Evolutionary conservation across 768 basidiomycete species (phyloP), one percentile per base, ranked within the genome.

Genomic region (Rhizopogon roseolus): DNA sequence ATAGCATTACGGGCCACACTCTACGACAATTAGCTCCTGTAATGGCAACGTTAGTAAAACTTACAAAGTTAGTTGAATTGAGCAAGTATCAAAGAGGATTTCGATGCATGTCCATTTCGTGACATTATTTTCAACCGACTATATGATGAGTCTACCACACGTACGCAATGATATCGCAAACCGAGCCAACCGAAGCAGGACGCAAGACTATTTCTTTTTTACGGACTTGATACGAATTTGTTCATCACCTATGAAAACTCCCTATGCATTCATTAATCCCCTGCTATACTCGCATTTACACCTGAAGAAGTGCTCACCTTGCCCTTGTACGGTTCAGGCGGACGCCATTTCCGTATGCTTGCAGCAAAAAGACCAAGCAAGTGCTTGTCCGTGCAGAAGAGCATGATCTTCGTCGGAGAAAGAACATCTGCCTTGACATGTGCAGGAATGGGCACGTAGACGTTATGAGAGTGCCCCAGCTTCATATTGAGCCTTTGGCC

Each of bases 271-370:
- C 14, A 25, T 48, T 5, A 48, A 34, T 48, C 8, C 14, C 46
- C 6, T 34, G 10, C 19, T 22, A 14, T 34, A 1, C 5, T 19
- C 25, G 14, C 10, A 34, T 5, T 25, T 16, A 25, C 36, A 16
- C 8, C 37, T 36, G 22, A 2, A 43, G 1, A 41, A 27, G 32
- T 36, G 46, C 88, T 49, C 64, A 96, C 94, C 81, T 98, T 98
- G 66, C 94, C 96, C 73, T 98, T 93, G 73, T 98, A 99, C 14
- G 94, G 95, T 66, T 99, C 96, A 19, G 96, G 96, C 61, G 86
- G 87, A 62, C 96, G 81, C 73, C 85, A 87, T 55, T 78, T 80
- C 57, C 94, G 78, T 25, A 98, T 85, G 59, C 84, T 81, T 5
- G 95, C 93, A 0, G 93, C 90, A 66, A 96, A 96, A 59, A 91